Conservation (phyloP, 148 eudicot genomes). For the Talinum fruticosum region DNA sequence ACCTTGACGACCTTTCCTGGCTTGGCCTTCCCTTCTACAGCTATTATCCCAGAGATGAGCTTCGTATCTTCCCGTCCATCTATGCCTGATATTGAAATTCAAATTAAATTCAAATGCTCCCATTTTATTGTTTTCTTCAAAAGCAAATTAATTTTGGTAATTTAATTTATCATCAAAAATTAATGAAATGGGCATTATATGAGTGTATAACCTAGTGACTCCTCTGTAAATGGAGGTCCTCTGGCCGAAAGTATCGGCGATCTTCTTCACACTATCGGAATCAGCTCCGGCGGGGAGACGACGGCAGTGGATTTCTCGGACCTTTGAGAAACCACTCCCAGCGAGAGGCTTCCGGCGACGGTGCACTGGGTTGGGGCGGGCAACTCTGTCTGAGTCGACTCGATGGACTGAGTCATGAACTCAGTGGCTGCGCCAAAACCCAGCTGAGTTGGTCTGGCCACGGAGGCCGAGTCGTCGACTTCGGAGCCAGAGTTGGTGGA, state of each 20-base stretch:
- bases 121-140: neutral
- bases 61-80: constrained; percentile 99
- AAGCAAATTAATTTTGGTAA: neutral
- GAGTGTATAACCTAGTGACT: constrained; percentile 63
- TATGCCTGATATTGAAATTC: constrained; percentile 48
- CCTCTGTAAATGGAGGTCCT: constrained; percentile 97
- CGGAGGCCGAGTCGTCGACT: constrained; percentile 57
- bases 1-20: constrained; percentile 99
- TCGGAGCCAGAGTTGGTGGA: constrained; percentile 88
- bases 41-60: constrained; percentile 99
- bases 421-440: constrained; percentile 30
- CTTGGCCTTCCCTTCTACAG: constrained; percentile 99
- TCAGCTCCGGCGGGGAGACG: constrained; percentile 33
- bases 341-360: constrained; percentile 39
- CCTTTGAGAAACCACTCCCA: constrained; percentile 39
- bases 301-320: constrained; percentile 27
- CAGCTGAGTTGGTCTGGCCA: neutral
- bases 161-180: neutral
- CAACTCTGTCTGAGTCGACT: constrained; percentile 54
- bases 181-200: neutral
- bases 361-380: constrained; percentile 47
- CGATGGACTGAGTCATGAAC: constrained; percentile 41
- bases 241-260: constrained; percentile 83
- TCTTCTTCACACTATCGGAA: constrained; percentile 53
- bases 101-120: no score